Percentiles rank a stretch among this genome's conserved stretches.
phyloP scores from a whole-genome alignment of 208 protist genomes.

The Strigomonas galati region DNA sequence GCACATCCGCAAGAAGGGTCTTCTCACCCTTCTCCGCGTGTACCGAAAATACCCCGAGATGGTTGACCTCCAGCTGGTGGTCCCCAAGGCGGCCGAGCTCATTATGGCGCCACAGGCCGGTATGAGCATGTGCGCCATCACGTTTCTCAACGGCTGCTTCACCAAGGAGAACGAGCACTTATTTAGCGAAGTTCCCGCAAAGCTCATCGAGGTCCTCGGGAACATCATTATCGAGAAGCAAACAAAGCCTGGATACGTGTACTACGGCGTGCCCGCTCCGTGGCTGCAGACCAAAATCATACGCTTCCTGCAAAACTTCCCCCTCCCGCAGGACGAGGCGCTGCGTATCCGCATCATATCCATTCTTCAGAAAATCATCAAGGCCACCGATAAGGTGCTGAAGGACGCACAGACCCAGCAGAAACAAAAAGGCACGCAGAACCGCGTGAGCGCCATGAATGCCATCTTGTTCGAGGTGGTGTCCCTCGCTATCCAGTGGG shows the following conservation, averaged over 20 bases:
- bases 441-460: slow-evolving; percentile 97
- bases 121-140: slow-evolving; percentile 90
- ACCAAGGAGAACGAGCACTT: slow-evolving; percentile 61
- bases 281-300: slow-evolving; percentile 99
- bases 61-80: slow-evolving; percentile 57
- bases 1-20: slow-evolving; percentile 98
- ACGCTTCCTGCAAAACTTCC: slow-evolving; percentile 95
- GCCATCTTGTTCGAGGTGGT: slow-evolving; percentile 97
- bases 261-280: slow-evolving; percentile 96
- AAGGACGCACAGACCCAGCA: slow-evolving; percentile 80
- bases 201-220: slow-evolving; percentile 81
- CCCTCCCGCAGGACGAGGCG: slow-evolving; percentile 64
- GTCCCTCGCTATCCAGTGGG: slow-evolving; percentile 91
- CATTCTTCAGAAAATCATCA: slow-evolving; percentile 81
- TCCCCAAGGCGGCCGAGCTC: slow-evolving; percentile 81
- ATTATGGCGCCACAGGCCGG: slow-evolving; percentile 88
- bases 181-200: slow-evolving; percentile 45
- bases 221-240: slow-evolving; percentile 87
- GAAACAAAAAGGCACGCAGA: slow-evolving; percentile 86
- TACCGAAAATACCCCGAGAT: slow-evolving; percentile 94
- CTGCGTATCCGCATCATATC: slow-evolving; percentile 48
- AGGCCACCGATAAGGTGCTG: slow-evolving; percentile 83
- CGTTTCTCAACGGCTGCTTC: slow-evolving; percentile 90
- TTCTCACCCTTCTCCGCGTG: slow-evolving; percentile 96
- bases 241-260: slow-evolving; percentile 94